Conservation (phyloP, 352 stramenopile genomes). For the Globisporangium orthogonon region DNA sequence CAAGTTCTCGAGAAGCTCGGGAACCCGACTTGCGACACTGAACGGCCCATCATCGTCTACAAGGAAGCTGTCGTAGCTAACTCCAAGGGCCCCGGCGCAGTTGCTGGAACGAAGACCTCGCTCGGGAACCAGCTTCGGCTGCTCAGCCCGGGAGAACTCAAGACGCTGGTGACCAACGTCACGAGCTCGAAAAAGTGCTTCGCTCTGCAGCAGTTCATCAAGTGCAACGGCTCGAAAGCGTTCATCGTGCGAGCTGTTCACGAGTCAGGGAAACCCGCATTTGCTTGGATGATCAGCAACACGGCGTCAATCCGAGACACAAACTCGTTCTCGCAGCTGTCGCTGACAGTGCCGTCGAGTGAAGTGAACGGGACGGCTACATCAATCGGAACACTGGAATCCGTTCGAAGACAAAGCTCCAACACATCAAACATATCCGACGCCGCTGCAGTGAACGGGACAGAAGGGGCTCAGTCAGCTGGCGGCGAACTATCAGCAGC, state of each 20-base stretch:
- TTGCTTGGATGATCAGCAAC: constrained; percentile 83
- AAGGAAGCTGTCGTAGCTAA: constrained; percentile 50
- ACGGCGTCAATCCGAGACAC: constrained; percentile 33
- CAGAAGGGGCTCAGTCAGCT: constrained; percentile 3
- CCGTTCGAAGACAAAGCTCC: not conserved
- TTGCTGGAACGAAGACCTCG: constrained; percentile 16
- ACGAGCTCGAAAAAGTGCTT: constrained; percentile 57
- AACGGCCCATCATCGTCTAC: constrained; percentile 48
- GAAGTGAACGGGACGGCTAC: not conserved
- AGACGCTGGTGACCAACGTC: constrained; percentile 59
- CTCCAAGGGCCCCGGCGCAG: constrained; percentile 3
- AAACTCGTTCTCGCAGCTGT: not conserved
- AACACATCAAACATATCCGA: not conserved
- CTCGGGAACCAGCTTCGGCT: constrained; percentile 62
- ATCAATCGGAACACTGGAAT: not conserved
- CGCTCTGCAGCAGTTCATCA: constrained; percentile 63
- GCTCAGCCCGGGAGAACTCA: constrained; percentile 58
- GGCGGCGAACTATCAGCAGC: constrained; percentile 9
- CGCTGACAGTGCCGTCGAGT: not conserved
- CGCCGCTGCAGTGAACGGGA: not conserved
- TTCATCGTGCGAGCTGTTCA: constrained; percentile 67
- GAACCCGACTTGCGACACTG: constrained; percentile 24
- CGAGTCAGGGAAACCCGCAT: constrained; percentile 45
- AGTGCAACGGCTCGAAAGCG: constrained; percentile 64
- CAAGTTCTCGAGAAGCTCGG: constrained; percentile 66